A percentile compares a stretch with the other conserved stretches of the same genome.
phyloP scores from a whole-genome alignment of 2,329 filamentous ascomycete species.

The Leptographium lundbergii region DNA sequence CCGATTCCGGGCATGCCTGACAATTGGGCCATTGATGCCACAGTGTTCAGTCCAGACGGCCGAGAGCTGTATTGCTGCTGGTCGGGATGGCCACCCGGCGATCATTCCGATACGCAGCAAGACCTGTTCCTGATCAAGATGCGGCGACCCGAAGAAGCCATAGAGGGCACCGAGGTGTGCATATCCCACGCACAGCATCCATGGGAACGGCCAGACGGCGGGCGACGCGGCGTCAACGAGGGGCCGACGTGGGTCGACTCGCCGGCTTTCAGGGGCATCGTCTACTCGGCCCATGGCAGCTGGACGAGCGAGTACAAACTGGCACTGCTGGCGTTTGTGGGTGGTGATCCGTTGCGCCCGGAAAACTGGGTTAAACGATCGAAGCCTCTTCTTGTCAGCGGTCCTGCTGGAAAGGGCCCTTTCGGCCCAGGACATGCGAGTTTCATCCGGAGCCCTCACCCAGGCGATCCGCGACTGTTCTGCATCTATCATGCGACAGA shows the following conservation, averaged over 20 bases:
- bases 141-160: conserved; percentile 11
- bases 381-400: conserved; percentile 2
- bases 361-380: conserved; percentile 7
- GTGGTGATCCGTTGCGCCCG: conserved; percentile 9
- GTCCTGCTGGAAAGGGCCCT: conserved; percentile 1
- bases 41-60: conserved; percentile 6
- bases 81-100: conserved; percentile 13
- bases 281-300: conserved; percentile 13
- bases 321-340: conserved; percentile 8
- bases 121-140: conserved; percentile 13
- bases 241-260: conserved; percentile 13
- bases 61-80: conserved; percentile 11
- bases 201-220: conserved; percentile 12
- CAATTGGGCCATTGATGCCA: conserved; percentile 13
- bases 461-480: conserved; percentile 9
- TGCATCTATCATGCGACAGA: conserved; percentile 12
- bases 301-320: conserved; percentile 14
- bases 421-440: conserved; percentile 13
- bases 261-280: conserved; percentile 11
- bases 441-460: conserved; percentile 8
- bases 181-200: conserved; percentile 9
- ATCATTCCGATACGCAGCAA: conserved; percentile 11
- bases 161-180: conserved; percentile 7
- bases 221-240: conserved; percentile 12
- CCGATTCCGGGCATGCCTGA: conserved; percentile 12